Percentiles rank a stretch among this genome's conserved stretches.
Conservation (phyloP, 352 stramenopile species). For the Phytophthora foliorum region DNA sequence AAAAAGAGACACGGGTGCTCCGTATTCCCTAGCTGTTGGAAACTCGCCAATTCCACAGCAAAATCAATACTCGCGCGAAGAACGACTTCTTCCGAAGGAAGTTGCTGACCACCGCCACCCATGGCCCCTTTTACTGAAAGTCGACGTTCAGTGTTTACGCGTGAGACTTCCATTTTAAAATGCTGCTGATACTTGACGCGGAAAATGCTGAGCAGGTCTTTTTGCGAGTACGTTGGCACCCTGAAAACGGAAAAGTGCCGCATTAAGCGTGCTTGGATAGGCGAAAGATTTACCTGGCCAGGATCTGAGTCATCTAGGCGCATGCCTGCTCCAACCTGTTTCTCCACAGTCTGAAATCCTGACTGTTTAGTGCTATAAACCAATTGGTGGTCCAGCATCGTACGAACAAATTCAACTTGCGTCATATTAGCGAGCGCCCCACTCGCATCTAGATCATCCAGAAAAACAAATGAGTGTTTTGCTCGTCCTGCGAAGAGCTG, state of each 20-base stretch:
- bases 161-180: conserved; percentile 26
- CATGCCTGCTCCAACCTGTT: conserved; percentile 54
- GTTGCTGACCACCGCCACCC: conserved; percentile 19
- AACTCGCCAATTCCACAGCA: conserved; percentile 40
- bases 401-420: conserved; percentile 55
- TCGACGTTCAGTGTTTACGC: neutral
- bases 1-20: conserved; percentile 26
- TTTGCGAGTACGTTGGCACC: conserved; percentile 50
- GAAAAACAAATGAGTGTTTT: conserved; percentile 54
- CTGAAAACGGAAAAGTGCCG: conserved; percentile 65
- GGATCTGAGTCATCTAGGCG: conserved; percentile 14
- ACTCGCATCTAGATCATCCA: conserved; percentile 58
- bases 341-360: conserved; percentile 42
- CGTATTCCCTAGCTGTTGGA: conserved; percentile 40
- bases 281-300: neutral
- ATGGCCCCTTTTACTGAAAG: conserved; percentile 19
- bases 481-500: conserved; percentile 45
- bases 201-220: conserved; percentile 63
- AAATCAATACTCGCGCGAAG: conserved; percentile 69
- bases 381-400: conserved; percentile 58
- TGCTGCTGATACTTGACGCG: conserved; percentile 47
- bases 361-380: conserved; percentile 43
- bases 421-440: conserved; percentile 4
- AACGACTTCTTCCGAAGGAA: conserved; percentile 56
- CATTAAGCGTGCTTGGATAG: conserved; percentile 38